Conservation (phyloP, 2,329 filamentous ascomycete species). For the Talaromyces albobiverticillius region DNA sequence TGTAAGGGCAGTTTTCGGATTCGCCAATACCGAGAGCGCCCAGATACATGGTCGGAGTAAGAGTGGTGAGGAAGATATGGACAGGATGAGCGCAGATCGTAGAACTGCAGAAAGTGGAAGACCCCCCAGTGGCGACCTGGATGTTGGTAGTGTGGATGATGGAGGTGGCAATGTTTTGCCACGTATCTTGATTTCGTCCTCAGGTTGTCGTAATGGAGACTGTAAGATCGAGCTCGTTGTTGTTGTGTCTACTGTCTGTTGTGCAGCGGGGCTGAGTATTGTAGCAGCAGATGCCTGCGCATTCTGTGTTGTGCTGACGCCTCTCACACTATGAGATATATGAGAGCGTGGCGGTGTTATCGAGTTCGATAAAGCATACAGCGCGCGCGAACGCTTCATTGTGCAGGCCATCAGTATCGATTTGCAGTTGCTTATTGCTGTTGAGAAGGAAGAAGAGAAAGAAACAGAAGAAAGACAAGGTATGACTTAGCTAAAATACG, state of each 20-base stretch:
- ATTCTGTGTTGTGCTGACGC: conserved; percentile 14
- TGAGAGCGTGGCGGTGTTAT: not conserved
- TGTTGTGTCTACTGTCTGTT: not conserved
- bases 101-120: conserved; percentile 37
- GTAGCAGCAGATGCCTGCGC: conserved; percentile 12
- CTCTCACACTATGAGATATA: not conserved
- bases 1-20: conserved; percentile 43
- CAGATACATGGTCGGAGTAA: conserved; percentile 71
- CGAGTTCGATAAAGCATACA: not conserved
- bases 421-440: not conserved
- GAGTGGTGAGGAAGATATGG: conserved; percentile 40
- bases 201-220: too few relatives aligned
- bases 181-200: not conserved
- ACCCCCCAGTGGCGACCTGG: conserved; percentile 31
- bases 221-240: not conserved
- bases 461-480: not conserved
- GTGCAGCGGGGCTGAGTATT: not conserved
- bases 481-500: too few relatives aligned
- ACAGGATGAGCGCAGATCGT: conserved; percentile 35
- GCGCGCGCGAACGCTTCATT: conserved; percentile 10
- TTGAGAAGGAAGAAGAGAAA: not conserved
- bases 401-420: not conserved
- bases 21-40: conserved; percentile 59
- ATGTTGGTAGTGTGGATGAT: not conserved
- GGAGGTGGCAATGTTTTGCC: not conserved